Evolutionary conservation across 2,329 filamentous ascomycete species (phyloP).

Genomic region (Phialophora tarda): DNA sequence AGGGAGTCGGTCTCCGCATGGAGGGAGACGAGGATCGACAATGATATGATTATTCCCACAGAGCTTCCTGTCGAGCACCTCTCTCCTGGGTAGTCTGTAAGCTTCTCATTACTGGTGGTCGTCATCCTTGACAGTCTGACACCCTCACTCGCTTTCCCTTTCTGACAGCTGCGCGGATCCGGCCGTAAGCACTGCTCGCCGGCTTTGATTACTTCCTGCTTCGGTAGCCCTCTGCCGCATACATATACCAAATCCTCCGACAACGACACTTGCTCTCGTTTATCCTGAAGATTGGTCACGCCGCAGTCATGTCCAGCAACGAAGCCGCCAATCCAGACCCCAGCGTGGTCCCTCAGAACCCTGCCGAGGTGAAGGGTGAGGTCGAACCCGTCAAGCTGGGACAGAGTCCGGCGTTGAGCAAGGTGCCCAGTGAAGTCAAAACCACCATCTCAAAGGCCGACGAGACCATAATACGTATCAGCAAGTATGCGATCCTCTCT

Average conservation of each 20-base stretch:
- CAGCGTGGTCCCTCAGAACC: slow-evolving; percentile 30
- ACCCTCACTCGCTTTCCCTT: neutral
- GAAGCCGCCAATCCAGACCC: slow-evolving; percentile 33
- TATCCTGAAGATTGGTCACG: neutral
- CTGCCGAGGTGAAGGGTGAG: slow-evolving; percentile 21
- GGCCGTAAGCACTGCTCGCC: too few species aligned
- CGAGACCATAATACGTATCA: slow-evolving; percentile 33
- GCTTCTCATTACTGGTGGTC: neutral
- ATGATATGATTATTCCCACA: neutral
- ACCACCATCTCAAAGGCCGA: slow-evolving; percentile 32
- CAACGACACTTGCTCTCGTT: neutral
- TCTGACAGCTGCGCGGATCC: neutral
- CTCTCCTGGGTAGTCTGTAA: neutral
- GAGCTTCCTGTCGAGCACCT: neutral
- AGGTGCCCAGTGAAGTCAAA: slow-evolving; percentile 33
- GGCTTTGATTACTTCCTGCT: neutral
- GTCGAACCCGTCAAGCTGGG: slow-evolving; percentile 29
- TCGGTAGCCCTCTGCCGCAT: neutral
- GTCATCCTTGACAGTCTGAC: neutral
- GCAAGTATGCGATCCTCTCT: slow-evolving; percentile 28
- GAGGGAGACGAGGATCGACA: neutral
- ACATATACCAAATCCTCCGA: neutral
- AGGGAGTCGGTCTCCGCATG: neutral
- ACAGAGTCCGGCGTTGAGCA: slow-evolving; percentile 23
- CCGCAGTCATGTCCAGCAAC: slow-evolving; percentile 28